Conservation (phyloP, 2,329 filamentous ascomycete species). For the Aureobasidium pullulans region DNA sequence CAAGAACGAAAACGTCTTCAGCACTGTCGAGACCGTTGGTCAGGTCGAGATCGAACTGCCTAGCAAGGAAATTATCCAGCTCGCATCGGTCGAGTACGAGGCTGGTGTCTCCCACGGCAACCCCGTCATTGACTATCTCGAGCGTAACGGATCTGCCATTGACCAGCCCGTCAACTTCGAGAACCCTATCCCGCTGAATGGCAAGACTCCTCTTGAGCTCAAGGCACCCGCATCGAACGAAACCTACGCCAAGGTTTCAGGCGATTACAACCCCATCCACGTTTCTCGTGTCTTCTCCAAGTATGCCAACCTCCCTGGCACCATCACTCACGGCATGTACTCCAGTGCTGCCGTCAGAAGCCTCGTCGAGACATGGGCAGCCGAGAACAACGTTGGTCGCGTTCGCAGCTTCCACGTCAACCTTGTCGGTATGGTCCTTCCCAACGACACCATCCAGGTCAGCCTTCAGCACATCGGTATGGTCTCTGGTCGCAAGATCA, state of each 20-base stretch:
- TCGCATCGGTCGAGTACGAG: conserved; percentile 94
- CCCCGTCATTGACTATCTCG: conserved; percentile 91
- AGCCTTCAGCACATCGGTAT: conserved; percentile 95
- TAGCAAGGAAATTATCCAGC: conserved; percentile 94
- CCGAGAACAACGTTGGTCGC: conserved; percentile 95
- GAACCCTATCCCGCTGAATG: conserved; percentile 90
- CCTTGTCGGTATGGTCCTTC: conserved; percentile 96
- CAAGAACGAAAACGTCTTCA: conserved; percentile 91
- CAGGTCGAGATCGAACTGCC: conserved; percentile 91
- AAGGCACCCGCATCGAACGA: conserved; percentile 94
- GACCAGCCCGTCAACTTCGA: conserved; percentile 97
- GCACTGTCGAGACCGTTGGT: conserved; percentile 82
- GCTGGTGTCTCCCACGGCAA: conserved; percentile 88
- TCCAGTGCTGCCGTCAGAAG: conserved; percentile 93
- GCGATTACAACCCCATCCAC: conserved; percentile 98
- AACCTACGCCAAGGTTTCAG: conserved; percentile 93
- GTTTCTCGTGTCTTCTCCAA: conserved; percentile 93
- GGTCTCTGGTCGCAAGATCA: conserved; percentile 97
- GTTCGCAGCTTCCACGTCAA: conserved; percentile 96
- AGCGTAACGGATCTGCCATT: conserved; percentile 82
- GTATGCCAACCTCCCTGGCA: conserved; percentile 92
- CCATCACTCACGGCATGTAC: conserved; percentile 99
- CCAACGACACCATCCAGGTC: conserved; percentile 90
- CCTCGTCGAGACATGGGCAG: conserved; percentile 96
- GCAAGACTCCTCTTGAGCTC: conserved; percentile 79